phyloP scores from a whole-genome alignment of 192 early-diverging fungal genomes.

The Podila verticillata region DNA sequence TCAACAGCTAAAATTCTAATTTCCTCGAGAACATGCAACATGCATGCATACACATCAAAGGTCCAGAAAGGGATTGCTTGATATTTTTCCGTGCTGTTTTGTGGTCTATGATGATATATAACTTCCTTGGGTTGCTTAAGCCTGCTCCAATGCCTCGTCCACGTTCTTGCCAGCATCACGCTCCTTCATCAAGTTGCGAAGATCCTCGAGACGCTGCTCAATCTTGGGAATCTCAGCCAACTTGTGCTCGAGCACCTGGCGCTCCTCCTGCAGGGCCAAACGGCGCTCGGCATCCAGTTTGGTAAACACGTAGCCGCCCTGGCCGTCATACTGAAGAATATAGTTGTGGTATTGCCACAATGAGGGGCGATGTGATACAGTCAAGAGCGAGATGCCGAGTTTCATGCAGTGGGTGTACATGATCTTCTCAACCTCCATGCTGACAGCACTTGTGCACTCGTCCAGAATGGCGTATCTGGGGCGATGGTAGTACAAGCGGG shows the following conservation, averaged over 20 bases:
- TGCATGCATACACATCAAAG: too few species aligned
- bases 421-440: conserved; percentile 92
- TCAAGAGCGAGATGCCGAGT: conserved; percentile 91
- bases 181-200: conserved; percentile 61
- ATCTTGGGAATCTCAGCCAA: conserved; percentile 83
- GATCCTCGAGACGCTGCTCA: conserved; percentile 71
- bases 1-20: too few species aligned
- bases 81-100: too few species aligned
- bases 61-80: too few species aligned
- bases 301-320: conserved; percentile 95
- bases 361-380: conserved; percentile 94
- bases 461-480: conserved; percentile 97
- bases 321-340: conserved; percentile 94
- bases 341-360: conserved; percentile 98
- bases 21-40: too few species aligned
- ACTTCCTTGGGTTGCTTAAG: conserved; percentile 1
- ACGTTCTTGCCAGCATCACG: conserved; percentile 29
- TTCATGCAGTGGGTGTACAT: conserved; percentile 86
- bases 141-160: conserved; percentile 1
- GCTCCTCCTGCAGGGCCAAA: conserved; percentile 91
- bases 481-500: conserved; percentile 95
- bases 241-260: conserved; percentile 82
- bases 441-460: conserved; percentile 92
- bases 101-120: background rate
- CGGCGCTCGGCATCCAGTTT: conserved; percentile 88